These are phyloP conservation scores for Solanum peruvianum DNA, from an alignment of 257 asterid genomes.

Conservation along the genomic window DNA sequence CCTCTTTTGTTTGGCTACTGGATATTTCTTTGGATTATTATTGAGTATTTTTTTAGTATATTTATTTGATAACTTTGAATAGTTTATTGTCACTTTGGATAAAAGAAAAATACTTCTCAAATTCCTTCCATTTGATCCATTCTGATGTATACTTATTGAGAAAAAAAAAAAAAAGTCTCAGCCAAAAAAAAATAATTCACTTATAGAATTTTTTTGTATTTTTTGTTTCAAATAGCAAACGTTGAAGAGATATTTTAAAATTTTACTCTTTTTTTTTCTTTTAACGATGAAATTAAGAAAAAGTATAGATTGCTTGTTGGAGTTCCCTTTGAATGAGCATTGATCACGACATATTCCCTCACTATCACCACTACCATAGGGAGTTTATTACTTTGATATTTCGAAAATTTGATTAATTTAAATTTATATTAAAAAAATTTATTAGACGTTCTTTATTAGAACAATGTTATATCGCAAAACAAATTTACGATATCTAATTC, in stretches of 20 bases:
- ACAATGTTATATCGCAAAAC: fast-evolving
- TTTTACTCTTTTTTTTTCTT: background rate
- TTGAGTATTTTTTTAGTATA: background rate
- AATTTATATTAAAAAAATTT: background rate
- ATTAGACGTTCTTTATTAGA: background rate
- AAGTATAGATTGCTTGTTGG: conserved; percentile 11
- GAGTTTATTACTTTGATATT: background rate
- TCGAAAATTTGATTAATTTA: background rate
- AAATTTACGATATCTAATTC: background rate
- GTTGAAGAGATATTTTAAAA: background rate
- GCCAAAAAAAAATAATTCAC: background rate
- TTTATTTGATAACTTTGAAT: background rate
- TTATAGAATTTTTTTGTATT: background rate
- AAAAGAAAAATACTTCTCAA: background rate
- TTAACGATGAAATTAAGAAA: background rate
- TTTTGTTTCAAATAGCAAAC: background rate
- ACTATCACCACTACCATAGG: background rate
- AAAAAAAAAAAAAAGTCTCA: background rate
- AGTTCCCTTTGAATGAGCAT: conserved; percentile 6
- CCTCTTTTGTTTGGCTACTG: background rate
- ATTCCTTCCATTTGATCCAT: background rate
- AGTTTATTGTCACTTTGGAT: background rate
- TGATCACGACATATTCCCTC: background rate
- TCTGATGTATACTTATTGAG: background rate
- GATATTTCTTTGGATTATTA: background rate